phyloP scores from a whole-genome alignment of 2,329 filamentous ascomycete species.

The Huntiella savannae region DNA sequence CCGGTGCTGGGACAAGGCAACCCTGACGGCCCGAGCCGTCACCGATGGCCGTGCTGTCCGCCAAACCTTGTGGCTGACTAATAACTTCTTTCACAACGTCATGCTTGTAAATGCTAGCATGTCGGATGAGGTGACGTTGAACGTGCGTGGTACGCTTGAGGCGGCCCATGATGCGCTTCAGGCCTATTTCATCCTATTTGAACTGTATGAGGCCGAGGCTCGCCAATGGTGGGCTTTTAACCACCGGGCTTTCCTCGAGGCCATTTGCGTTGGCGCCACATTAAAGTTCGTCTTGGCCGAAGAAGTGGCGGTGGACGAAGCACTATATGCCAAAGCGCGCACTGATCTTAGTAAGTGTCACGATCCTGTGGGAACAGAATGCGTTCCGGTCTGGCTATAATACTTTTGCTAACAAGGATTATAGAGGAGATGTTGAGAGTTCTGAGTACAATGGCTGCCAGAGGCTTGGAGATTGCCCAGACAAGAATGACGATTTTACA shows the following conservation, averaged over 20 bases:
- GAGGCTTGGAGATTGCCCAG: conserved; percentile 38
- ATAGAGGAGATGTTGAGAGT: conserved; percentile 1
- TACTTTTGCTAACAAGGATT: not conserved
- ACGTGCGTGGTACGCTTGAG: conserved; percentile 51
- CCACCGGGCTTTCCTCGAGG: conserved; percentile 62
- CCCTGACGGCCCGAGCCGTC: conserved; percentile 35
- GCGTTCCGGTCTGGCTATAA: no score
- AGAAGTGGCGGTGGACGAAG: conserved; percentile 24
- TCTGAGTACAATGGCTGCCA: conserved; percentile 26
- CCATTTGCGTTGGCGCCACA: conserved; percentile 45
- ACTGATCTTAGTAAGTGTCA: conserved; percentile 38
- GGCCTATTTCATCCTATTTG: conserved; percentile 54
- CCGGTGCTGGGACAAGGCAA: conserved; percentile 45
- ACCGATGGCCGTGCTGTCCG: conserved; percentile 47
- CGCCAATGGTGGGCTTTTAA: conserved; percentile 75
- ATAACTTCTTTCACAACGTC: conserved; percentile 66
- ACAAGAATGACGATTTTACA: conserved; percentile 40
- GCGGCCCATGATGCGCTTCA: conserved; percentile 57
- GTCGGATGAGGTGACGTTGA: conserved; percentile 41
- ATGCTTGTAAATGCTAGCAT: conserved; percentile 62
- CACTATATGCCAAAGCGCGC: conserved; percentile 39
- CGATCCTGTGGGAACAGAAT: conserved; percentile 10
- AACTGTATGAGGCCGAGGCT: conserved; percentile 49
- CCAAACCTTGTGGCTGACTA: conserved; percentile 62
- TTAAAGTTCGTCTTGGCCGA: conserved; percentile 32